These are phyloP conservation scores for Penicillium verhagenii DNA, from an alignment of 495 filamentous ascomycete species.

Conservation along the genomic window DNA sequence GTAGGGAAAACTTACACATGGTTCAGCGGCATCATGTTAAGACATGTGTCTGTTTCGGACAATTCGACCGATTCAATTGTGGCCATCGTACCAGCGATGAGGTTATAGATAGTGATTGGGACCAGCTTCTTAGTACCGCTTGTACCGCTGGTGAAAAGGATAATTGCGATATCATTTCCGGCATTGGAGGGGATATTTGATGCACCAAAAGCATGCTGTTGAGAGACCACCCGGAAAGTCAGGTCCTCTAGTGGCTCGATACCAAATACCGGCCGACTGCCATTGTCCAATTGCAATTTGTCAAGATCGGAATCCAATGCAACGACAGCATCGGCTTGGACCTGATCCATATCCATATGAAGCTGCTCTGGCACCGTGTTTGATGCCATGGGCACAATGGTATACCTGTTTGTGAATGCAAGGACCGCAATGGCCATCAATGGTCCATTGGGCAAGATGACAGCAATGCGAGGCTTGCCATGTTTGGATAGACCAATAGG, in stretches of 20 bases:
- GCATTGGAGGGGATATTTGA: slow-evolving; percentile 6
- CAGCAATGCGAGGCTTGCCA: slow-evolving; percentile 22
- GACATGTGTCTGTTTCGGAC: slow-evolving; percentile 31
- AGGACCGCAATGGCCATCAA: slow-evolving; percentile 17
- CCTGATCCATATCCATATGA: slow-evolving; percentile 18
- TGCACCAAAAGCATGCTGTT: background rate
- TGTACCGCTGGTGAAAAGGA: slow-evolving; percentile 48
- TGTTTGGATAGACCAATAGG: slow-evolving; percentile 9
- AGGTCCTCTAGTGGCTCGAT: slow-evolving; percentile 15
- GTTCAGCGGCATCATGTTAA: slow-evolving; percentile 51
- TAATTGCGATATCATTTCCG: slow-evolving; percentile 35
- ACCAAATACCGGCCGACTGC: slow-evolving; percentile 16
- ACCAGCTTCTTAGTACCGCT: slow-evolving; percentile 48
- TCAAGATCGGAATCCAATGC: slow-evolving; percentile 19
- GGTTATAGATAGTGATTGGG: slow-evolving; percentile 36
- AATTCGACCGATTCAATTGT: slow-evolving; percentile 43
- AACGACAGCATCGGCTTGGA: slow-evolving; percentile 20
- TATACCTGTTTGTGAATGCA: slow-evolving; percentile 19
- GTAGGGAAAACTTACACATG: slow-evolving; percentile 33
- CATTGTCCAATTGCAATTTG: slow-evolving; percentile 15
- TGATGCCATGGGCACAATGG: slow-evolving; percentile 21
- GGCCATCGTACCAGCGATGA: slow-evolving; percentile 34
- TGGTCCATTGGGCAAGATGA: slow-evolving; percentile 20
- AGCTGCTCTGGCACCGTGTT: slow-evolving; percentile 22
- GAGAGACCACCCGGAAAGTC: slow-evolving; percentile 16